Evolutionary conservation across 495 filamentous ascomycete species (phyloP).

Genomic region (Xylaria flabelliformis): DNA sequence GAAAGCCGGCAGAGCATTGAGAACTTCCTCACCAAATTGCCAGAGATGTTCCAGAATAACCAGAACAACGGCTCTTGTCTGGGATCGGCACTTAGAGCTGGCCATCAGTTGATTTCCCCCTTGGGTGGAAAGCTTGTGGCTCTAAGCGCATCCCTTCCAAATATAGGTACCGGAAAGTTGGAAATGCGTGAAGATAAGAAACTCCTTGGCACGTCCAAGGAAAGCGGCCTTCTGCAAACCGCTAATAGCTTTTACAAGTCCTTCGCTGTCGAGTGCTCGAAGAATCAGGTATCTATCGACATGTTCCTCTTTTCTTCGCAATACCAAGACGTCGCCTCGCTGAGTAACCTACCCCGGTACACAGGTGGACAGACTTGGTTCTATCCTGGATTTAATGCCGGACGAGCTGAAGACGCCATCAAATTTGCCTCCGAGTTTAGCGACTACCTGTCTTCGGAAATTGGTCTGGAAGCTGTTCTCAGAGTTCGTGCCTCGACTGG

Average conservation of each 20-base stretch:
- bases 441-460: conserved; percentile 92
- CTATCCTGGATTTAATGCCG: conserved; percentile 97
- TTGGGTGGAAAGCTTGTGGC: conserved; percentile 95
- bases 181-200: conserved; percentile 98
- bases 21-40: conserved; percentile 86
- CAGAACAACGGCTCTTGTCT: conserved; percentile 86
- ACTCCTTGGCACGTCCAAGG: conserved; percentile 90
- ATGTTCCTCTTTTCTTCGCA: conserved; percentile 99
- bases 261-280: conserved; percentile 98
- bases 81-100: conserved; percentile 89
- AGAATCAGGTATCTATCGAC: conserved; percentile 97
- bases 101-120: conserved; percentile 91
- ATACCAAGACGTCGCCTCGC: conserved; percentile 95
- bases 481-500: conserved; percentile 95
- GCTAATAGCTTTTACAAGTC: conserved; percentile 97
- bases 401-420: conserved; percentile 89
- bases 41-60: conserved; percentile 95
- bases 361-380: conserved; percentile 98
- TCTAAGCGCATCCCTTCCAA: conserved; percentile 87
- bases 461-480: conserved; percentile 94
- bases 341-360: conserved; percentile 93
- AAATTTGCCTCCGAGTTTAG: conserved; percentile 98
- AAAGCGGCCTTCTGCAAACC: conserved; percentile 85
- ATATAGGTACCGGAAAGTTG: conserved; percentile 85
- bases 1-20: conserved; percentile 92